A percentile compares a stretch with the other conserved stretches of the same genome.
Conservation (phyloP, 1,139 yeast species). For the Trichomonascaceae sp. region DNA sequence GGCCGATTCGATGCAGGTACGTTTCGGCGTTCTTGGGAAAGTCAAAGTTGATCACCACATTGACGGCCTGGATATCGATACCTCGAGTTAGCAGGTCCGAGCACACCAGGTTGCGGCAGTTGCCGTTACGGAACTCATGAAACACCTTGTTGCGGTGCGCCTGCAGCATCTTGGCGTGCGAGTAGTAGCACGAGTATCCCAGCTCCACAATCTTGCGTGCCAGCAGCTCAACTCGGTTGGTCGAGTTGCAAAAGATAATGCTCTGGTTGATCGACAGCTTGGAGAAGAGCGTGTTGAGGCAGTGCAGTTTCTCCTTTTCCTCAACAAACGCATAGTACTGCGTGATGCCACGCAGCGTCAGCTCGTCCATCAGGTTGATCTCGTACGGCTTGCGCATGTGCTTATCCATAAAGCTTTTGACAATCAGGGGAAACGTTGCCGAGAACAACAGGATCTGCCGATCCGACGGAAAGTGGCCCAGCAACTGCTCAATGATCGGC, state of each 20-base stretch:
- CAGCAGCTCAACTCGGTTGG: slow-evolving; percentile 86
- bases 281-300: slow-evolving; percentile 87
- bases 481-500: slow-evolving; percentile 75
- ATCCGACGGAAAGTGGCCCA: slow-evolving; percentile 61
- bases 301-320: slow-evolving; percentile 89
- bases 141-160: slow-evolving; percentile 94
- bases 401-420: slow-evolving; percentile 82
- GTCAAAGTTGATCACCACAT: slow-evolving; percentile 94
- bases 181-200: slow-evolving; percentile 92
- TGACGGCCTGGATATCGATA: slow-evolving; percentile 97
- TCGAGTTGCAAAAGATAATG: slow-evolving; percentile 91
- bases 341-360: slow-evolving; percentile 89
- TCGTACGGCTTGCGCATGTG: slow-evolving; percentile 89
- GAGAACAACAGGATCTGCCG: slow-evolving; percentile 84
- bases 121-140: slow-evolving; percentile 97
- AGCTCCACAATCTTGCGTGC: slow-evolving; percentile 94
- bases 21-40: slow-evolving; percentile 98
- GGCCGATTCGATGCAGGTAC: slow-evolving; percentile 95
- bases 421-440: slow-evolving; percentile 94
- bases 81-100: slow-evolving; percentile 96
- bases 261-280: slow-evolving; percentile 93
- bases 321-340: slow-evolving; percentile 97
- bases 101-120: slow-evolving; percentile 92
- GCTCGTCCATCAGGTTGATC: slow-evolving; percentile 94
- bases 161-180: slow-evolving; percentile 97